Percentiles rank a stretch among this genome's conserved stretches.
Evolutionary conservation across 495 filamentous ascomycete species (phyloP).

Genomic region (Immersiella caudata): DNA sequence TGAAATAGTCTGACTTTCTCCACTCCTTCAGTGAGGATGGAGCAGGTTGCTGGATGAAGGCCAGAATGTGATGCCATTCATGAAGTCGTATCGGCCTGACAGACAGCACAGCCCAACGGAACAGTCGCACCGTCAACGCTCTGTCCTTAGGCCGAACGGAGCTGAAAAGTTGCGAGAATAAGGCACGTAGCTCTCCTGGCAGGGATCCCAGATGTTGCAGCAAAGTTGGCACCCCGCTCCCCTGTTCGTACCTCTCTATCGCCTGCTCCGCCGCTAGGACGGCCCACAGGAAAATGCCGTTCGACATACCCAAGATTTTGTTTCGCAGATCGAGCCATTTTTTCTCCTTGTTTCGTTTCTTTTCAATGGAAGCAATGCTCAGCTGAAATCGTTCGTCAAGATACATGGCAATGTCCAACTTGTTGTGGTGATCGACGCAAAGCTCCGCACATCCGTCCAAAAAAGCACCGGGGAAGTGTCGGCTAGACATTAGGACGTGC

Average conservation of each 20-base stretch:
- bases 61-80: conserved; percentile 31
- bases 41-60: conserved; percentile 19
- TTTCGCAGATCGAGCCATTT: not conserved
- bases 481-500: not conserved
- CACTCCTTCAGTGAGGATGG: conserved; percentile 16
- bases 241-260: not conserved
- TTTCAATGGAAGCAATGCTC: too few species aligned
- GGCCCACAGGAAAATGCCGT: conserved; percentile 5
- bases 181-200: not conserved
- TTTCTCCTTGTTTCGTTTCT: not conserved
- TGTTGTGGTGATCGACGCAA: not conserved
- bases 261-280: not conserved
- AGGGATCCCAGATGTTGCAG: not conserved
- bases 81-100: conserved; percentile 20
- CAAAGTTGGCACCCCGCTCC: not conserved
- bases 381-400: not conserved
- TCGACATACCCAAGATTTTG: not conserved
- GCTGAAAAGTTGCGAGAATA: not conserved
- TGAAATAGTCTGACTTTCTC: conserved; percentile 16
- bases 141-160: not conserved
- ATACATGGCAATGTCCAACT: not conserved
- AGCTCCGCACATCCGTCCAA: not conserved
- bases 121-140: conserved; percentile 12
- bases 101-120: conserved; percentile 24
- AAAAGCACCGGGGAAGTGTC: not conserved